phyloP scores from a whole-genome alignment of 495 filamentous ascomycete species.

The Penicillium antarcticum region DNA sequence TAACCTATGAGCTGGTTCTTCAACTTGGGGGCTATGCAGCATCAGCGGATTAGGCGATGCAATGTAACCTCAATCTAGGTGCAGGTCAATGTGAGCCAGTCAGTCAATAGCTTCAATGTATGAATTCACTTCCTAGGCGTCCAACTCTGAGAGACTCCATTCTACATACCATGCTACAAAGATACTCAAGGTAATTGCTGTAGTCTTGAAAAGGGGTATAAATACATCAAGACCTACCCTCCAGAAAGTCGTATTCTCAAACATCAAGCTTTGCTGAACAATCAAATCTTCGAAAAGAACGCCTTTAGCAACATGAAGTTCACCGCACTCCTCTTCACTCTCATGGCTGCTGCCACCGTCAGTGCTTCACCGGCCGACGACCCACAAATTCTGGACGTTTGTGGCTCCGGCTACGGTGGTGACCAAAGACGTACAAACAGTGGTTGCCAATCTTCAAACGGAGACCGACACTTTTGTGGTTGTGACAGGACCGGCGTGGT shows the following conservation, averaged over 20 bases:
- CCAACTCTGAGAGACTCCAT: too few species aligned
- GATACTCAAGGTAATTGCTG: not conserved
- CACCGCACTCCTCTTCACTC: conserved; percentile 10
- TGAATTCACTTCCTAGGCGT: not conserved
- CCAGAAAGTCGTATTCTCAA: not conserved
- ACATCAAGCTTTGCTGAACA: conserved; percentile 1
- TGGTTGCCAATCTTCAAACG: conserved; percentile 7
- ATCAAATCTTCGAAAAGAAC: conserved; percentile 7
- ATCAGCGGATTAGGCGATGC: not conserved
- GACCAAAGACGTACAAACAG: conserved; percentile 16
- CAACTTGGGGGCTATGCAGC: not conserved
- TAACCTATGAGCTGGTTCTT: not conserved
- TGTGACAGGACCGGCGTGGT: conserved; percentile 14
- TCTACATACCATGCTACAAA: too few species aligned
- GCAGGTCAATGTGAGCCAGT: too few species aligned
- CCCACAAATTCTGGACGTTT: conserved; percentile 2
- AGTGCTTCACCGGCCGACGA: conserved; percentile 5
- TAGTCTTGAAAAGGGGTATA: not conserved
- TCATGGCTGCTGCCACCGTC: conserved; percentile 13
- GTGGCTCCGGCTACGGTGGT: conserved; percentile 5
- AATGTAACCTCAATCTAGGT: not conserved
- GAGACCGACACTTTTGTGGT: conserved; percentile 14
- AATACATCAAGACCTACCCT: not conserved
- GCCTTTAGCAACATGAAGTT: conserved; percentile 17
- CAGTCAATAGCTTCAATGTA: too few species aligned